A percentile compares a stretch with the other conserved stretches of the same genome.
These are phyloP conservation scores for Cercospora sesami DNA, from an alignment of 2,329 filamentous ascomycete species.

Conservation along the genomic window DNA sequence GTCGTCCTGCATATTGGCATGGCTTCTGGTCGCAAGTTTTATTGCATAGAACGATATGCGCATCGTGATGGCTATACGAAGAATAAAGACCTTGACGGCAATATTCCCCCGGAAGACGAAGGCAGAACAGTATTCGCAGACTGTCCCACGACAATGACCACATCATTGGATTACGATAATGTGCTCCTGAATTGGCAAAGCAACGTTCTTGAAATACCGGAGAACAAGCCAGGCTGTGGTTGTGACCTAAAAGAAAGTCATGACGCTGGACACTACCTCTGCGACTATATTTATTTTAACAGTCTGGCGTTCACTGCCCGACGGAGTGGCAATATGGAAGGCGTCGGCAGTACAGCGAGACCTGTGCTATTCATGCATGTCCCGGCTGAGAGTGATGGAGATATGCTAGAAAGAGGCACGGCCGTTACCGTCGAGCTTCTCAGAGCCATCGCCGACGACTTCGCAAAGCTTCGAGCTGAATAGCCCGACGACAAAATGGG, in stretches of 20 bases:
- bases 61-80: slow-evolving; percentile 69
- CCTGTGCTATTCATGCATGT: slow-evolving; percentile 48
- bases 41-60: slow-evolving; percentile 69
- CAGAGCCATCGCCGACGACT: slow-evolving; percentile 40
- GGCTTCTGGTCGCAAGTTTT: slow-evolving; percentile 64
- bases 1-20: slow-evolving; percentile 78
- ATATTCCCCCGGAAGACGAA: slow-evolving; percentile 33
- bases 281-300: slow-evolving; percentile 49
- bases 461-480: slow-evolving; percentile 13
- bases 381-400: slow-evolving; percentile 40
- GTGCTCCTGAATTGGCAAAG: slow-evolving; percentile 35
- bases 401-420: slow-evolving; percentile 38
- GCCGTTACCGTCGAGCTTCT: slow-evolving; percentile 38
- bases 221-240: slow-evolving; percentile 30
- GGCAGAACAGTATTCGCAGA: slow-evolving; percentile 31
- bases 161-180: slow-evolving; percentile 36
- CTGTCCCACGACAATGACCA: slow-evolving; percentile 34
- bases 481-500: not conserved
- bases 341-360: slow-evolving; percentile 23
- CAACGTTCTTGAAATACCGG: slow-evolving; percentile 31
- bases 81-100: slow-evolving; percentile 67
- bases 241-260: slow-evolving; percentile 41
- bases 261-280: slow-evolving; percentile 47
- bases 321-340: slow-evolving; percentile 26
- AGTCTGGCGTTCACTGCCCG: slow-evolving; percentile 40